Base-by-base conservation (phyloP, 768 basidiomycete species). In the Kwoniella shandongensis region DNA sequence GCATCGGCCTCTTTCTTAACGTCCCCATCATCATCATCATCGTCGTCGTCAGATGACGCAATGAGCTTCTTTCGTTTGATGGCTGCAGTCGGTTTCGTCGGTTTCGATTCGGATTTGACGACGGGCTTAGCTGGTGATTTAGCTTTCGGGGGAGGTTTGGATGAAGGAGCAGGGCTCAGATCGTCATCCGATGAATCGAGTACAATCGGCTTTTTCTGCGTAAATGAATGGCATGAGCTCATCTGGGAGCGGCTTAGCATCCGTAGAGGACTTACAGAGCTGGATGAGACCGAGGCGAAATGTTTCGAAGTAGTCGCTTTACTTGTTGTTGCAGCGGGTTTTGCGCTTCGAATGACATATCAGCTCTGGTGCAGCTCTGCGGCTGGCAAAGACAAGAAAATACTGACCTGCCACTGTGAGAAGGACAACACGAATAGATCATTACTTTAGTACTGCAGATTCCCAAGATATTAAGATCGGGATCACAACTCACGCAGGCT, bases 251-350 rank as follows among this genome's bases (percentile, higher is more conserved):
- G 17, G 20, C 35, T 15, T 15, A 23, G n/a, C n/a, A n/a, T n/a
- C n/a, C n/a, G n/a, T n/a, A n/a, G n/a, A n/a, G n/a, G 8, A 52
- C 56, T 29, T 46, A 56, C 29, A 8, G 52, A 27, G 18, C 57
- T 48, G 27, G 64, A 61, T 12, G 71, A 62, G 4, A 60, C 47
- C 1, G 66, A 63, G n/a, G 62, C 20, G 40, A 65, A 61, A 42
- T 70, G 59, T 39, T 70, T 70, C 12, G 66, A 72, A 1, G 65
- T 66, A 0, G 51, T 55, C 18, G 62, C 30, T 26, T 57, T 64
- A 1, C 40, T 42, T 6, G 40, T 6, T 6, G 54, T 3, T 23
- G 47, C 25, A 13, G 30, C 12, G 3, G 18, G 47, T 30, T 48
- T 48, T 18, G 47, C 4, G 4, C 8, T 35, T 4, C n/a, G n/a